Conservation (phyloP, 805 yeast species). For the Barnettozyma salicaria region DNA sequence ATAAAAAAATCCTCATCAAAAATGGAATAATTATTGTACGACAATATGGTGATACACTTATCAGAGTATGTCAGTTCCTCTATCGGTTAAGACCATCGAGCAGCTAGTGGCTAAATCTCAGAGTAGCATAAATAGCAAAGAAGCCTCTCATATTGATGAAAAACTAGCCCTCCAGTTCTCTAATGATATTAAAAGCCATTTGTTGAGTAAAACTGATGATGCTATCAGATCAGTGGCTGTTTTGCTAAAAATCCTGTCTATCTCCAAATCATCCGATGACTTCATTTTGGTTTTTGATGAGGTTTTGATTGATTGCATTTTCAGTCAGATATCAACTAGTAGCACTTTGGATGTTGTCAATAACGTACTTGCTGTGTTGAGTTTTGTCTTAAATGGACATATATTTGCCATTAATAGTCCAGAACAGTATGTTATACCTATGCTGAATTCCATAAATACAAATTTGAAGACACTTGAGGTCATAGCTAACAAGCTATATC, state of each 20-base stretch:
- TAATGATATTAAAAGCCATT: conserved; percentile 33
- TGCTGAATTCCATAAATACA: conserved; percentile 17
- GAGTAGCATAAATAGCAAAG: too few relatives aligned
- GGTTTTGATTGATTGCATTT: conserved; percentile 34
- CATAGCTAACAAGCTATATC: conserved; percentile 15
- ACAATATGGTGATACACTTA: too few relatives aligned
- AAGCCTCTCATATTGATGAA: conserved; percentile 17
- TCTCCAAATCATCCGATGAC: conserved; percentile 35
- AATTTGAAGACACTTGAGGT: conserved; percentile 15
- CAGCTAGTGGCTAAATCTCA: too few relatives aligned
- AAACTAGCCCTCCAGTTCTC: conserved; percentile 17
- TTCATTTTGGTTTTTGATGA: conserved; percentile 35
- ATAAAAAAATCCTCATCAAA: too few relatives aligned
- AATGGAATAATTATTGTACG: too few relatives aligned
- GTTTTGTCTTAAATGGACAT: conserved; percentile 18
- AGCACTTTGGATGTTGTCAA: conserved; percentile 34
- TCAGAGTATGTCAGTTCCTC: too few relatives aligned
- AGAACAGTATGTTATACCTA: conserved; percentile 14
- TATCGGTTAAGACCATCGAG: too few relatives aligned
- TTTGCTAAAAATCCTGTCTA: conserved; percentile 45
- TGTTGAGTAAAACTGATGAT: conserved; percentile 41
- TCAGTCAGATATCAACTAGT: conserved; percentile 36
- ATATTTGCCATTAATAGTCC: conserved; percentile 17
- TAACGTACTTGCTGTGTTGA: conserved; percentile 36
- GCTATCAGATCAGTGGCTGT: conserved; percentile 48